Evolutionary conservation across 768 basidiomycete genomes (phyloP).

Genomic region (Lepiota brunneoincarnata): DNA sequence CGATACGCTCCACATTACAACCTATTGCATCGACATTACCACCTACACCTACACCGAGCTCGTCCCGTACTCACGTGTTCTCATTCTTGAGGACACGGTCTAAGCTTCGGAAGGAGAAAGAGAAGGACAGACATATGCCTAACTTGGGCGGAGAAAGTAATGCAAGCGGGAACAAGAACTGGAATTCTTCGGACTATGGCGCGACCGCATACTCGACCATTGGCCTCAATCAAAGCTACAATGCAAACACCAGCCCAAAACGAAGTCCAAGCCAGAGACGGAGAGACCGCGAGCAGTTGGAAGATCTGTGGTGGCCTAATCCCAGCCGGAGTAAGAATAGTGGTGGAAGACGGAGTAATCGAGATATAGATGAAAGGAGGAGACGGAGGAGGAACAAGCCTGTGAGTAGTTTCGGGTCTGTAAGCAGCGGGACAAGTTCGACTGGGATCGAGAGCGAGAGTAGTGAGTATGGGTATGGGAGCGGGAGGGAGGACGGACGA

Average conservation of each 20-base stretch:
- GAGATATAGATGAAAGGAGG: not conserved
- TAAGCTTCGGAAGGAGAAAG: not conserved
- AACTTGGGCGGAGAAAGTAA: not conserved
- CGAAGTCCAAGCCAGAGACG: not conserved
- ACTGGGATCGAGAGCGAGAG: not conserved
- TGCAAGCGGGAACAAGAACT: not conserved
- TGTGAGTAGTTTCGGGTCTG: slow-evolving; percentile 3
- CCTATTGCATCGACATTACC: not conserved
- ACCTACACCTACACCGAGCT: not conserved
- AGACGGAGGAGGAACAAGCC: not conserved
- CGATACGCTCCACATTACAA: not conserved
- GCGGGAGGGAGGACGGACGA: not conserved
- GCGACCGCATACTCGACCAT: too few relatives aligned
- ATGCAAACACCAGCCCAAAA: not conserved
- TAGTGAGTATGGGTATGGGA: not conserved
- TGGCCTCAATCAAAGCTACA: too few relatives aligned
- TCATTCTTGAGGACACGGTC: not conserved
- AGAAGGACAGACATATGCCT: not conserved
- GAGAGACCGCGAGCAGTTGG: not conserved
- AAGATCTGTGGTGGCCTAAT: not conserved
- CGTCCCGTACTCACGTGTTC: not conserved
- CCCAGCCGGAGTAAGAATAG: not conserved
- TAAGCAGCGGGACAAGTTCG: not conserved
- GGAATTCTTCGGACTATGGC: not conserved
- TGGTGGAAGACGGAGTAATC: not conserved